Percentiles rank a stretch among this genome's conserved stretches.
phyloP scores from a whole-genome alignment of 805 yeast species.

The Sugiyamaella americana region DNA sequence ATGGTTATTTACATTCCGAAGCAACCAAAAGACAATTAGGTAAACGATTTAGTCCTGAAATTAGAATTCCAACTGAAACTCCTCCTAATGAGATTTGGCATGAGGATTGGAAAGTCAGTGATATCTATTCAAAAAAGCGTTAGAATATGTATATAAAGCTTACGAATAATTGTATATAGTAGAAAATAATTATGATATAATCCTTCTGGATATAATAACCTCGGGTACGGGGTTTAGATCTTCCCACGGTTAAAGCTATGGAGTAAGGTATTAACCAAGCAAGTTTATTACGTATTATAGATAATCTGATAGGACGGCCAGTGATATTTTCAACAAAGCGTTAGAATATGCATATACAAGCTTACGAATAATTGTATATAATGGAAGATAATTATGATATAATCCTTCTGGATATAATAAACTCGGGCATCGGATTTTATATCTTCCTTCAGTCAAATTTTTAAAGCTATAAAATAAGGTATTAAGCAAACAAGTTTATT shows the following conservation, averaged over 20 bases:
- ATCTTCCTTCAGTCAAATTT: too few species aligned
- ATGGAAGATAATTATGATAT: too few species aligned
- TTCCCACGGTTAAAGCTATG: too few species aligned
- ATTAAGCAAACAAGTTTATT: too few species aligned
- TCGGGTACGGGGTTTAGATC: too few species aligned
- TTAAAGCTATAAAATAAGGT: too few species aligned
- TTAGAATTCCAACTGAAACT: slow-evolving; percentile 81
- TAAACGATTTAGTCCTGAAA: slow-evolving; percentile 71
- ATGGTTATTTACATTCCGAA: slow-evolving; percentile 49
- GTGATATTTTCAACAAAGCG: slow-evolving; percentile 14
- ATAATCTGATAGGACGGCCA: slow-evolving; percentile 31
- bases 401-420: too few species aligned
- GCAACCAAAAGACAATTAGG: slow-evolving; percentile 55
- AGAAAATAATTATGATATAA: too few species aligned
- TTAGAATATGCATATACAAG: background rate
- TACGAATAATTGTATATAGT: background rate
- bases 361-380: background rate
- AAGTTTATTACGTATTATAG: too few species aligned
- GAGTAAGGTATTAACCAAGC: too few species aligned
- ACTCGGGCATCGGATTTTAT: too few species aligned
- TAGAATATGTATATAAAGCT: background rate
- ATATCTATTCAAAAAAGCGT: slow-evolving; percentile 10
- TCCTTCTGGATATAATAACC: too few species aligned
- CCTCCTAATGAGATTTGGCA: slow-evolving; percentile 85
- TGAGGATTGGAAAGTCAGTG: slow-evolving; percentile 34